A percentile compares a stretch with the other conserved stretches of the same genome.
These are phyloP conservation scores for Populus trichocarpa DNA, from an alignment of 441 rosid genomes.

Conservation along the genomic window DNA sequence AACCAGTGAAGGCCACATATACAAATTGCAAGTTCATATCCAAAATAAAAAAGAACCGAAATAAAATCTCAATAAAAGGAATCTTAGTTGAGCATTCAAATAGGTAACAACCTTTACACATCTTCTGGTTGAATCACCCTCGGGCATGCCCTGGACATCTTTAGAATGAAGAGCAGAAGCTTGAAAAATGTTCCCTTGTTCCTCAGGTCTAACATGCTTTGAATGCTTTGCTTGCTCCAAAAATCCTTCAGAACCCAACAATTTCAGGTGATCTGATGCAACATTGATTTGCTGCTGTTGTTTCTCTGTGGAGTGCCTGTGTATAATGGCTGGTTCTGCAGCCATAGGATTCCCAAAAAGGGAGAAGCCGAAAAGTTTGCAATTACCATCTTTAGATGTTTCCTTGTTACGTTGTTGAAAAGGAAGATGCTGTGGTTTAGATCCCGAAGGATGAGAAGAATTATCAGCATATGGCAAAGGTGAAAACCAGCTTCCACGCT, in stretches of 20 bases:
- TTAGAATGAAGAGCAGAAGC: conserved; percentile 21
- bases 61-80: not conserved
- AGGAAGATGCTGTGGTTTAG: conserved; percentile 22
- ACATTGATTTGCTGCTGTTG: not conserved
- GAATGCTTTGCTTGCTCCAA: not conserved
- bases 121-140: conserved; percentile 41
- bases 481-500: conserved; percentile 51
- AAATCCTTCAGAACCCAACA: conserved; percentile 1
- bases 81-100: not conserved
- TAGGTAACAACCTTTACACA: conserved; percentile 48
- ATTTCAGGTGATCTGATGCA: conserved; percentile 1
- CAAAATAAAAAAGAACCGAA: not conserved
- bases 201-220: conserved; percentile 35
- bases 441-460: conserved; percentile 33
- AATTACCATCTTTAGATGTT: conserved; percentile 44
- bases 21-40: not conserved
- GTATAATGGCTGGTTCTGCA: conserved; percentile 1
- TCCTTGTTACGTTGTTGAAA: conserved; percentile 33
- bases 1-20: not conserved
- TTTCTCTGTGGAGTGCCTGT: not conserved
- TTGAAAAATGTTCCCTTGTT: conserved; percentile 29
- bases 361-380: conserved; percentile 76
- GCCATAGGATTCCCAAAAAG: conserved; percentile 36
- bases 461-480: conserved; percentile 34
- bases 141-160: conserved; percentile 28